Evolutionary conservation across 306 rosid genomes (phyloP), one percentile per base, ranked within the genome.

Genomic region (Prunus campanulata): DNA sequence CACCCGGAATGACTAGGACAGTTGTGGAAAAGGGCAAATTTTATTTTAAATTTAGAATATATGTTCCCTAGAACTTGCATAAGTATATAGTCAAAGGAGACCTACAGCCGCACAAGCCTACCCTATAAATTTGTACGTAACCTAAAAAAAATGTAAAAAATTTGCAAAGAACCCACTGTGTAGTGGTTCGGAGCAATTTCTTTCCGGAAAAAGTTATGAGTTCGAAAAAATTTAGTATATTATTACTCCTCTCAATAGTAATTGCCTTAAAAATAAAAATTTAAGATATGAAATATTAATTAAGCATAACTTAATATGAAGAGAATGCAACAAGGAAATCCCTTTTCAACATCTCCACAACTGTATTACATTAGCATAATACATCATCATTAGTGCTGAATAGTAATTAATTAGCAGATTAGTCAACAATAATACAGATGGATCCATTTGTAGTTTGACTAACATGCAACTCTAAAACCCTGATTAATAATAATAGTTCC

Each of bases 371-470:
- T 77, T 69, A 59, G 20, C 47, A 25, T 13, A 69, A 50, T 35
- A 30, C 39, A 19, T 0, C 27, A 56, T 56, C 62, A 56, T 56
- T 56, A 56, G 35, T 25, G 7, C 20, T 62, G 7, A 25, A n/a
- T 15, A 62, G 67, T 62, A 62, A 13, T 62, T 62, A 62, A 13
- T 62, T 62, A 62, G 35, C 32, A 25, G 5, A 24, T 14, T 62
- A 1, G 68, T 70, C 68, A 55, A 54, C 52, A 76, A 32, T n/a
- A 46, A 1, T 39, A 39, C 9, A 39, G 44, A 39, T 27, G 47
- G 74, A 25, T 6, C 54, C 44, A 57, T 48, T 49, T 72, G 78
- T 75, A 35, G 74, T 77, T 86, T 90, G 87, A 90, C 90, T 57
- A 82, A 3, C 74, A 47, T 66, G 80, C 65, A 39, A 79, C 61